Percentiles rank a stretch among this genome's conserved stretches.
Conservation (phyloP, 306 rosid species). For the Lathyrus oleraceus region DNA sequence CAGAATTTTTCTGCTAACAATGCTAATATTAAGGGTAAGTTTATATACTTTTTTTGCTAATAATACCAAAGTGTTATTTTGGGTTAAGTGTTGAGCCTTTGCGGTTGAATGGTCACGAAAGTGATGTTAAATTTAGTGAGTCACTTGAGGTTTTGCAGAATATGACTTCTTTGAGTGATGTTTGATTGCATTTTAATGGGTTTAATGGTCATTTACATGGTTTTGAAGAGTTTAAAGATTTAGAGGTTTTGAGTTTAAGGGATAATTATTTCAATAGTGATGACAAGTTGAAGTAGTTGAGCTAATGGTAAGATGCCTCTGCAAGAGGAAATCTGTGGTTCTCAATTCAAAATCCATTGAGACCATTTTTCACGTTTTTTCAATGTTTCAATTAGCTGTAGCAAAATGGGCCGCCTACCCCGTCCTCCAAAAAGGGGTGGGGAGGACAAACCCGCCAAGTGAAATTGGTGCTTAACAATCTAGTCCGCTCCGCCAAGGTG, state of each 20-base stretch:
- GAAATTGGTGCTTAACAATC: too few relatives aligned
- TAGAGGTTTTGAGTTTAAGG: conserved; percentile 62
- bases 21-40: conserved; percentile 61
- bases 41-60: conserved; percentile 52
- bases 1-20: conserved; percentile 78
- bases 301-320: too few relatives aligned
- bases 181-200: conserved; percentile 77
- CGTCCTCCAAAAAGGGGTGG: too few relatives aligned
- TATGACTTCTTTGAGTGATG: conserved; percentile 66
- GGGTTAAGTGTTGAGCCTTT: conserved; percentile 59
- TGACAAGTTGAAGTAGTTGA: not conserved
- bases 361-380: too few relatives aligned
- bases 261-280: conserved; percentile 71
- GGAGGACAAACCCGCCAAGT: too few relatives aligned
- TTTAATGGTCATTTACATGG: conserved; percentile 73
- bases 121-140: conserved; percentile 56
- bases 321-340: too few relatives aligned
- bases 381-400: too few relatives aligned
- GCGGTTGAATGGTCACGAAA: conserved; percentile 83
- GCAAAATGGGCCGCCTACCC: too few relatives aligned
- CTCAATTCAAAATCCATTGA: too few relatives aligned
- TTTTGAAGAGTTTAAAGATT: conserved; percentile 54
- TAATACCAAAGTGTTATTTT: conserved; percentile 44
- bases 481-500: too few relatives aligned
- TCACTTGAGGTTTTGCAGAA: conserved; percentile 53